phyloP scores from a whole-genome alignment of 345 rosid species.

The Pistacia vera region DNA sequence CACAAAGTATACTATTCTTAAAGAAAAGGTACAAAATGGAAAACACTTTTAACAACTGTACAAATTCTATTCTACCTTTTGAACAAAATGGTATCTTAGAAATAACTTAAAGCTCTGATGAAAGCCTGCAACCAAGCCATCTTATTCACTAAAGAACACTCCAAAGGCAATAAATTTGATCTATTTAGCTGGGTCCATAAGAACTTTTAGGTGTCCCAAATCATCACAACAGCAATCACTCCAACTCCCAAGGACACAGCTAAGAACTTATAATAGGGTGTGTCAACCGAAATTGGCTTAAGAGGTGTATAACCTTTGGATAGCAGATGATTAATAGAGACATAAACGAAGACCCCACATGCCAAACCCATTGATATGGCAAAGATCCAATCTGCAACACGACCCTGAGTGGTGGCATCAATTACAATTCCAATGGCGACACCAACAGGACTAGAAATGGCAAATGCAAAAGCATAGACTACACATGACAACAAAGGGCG shows the following conservation, averaged over 20 bases:
- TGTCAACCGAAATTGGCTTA: conserved; percentile 31
- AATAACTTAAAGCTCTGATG: neutral
- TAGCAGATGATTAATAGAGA: conserved; percentile 69
- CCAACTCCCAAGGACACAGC: conserved; percentile 65
- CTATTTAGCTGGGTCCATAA: neutral
- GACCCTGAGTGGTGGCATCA: conserved; percentile 76
- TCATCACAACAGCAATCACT: conserved; percentile 69
- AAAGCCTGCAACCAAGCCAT: neutral
- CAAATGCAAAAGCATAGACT: conserved; percentile 73
- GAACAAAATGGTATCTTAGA: neutral
- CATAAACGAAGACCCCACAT: conserved; percentile 76
- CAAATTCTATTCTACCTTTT: neutral
- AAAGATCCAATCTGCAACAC: conserved; percentile 69
- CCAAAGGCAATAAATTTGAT: neutral
- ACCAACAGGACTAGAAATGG: conserved; percentile 76
- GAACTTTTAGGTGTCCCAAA: conserved; percentile 56
- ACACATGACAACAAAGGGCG: conserved; percentile 59
- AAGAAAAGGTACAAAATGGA: neutral
- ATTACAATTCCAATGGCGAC: conserved; percentile 74
- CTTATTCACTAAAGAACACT: neutral
- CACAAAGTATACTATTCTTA: neutral
- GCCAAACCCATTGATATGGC: conserved; percentile 83
- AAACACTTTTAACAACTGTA: neutral
- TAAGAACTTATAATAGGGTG: conserved; percentile 50
- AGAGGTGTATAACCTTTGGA: conserved; percentile 59